These are phyloP conservation scores for Daldinia vernicosa DNA, from an alignment of 495 filamentous ascomycete species.

Conservation along the genomic window DNA sequence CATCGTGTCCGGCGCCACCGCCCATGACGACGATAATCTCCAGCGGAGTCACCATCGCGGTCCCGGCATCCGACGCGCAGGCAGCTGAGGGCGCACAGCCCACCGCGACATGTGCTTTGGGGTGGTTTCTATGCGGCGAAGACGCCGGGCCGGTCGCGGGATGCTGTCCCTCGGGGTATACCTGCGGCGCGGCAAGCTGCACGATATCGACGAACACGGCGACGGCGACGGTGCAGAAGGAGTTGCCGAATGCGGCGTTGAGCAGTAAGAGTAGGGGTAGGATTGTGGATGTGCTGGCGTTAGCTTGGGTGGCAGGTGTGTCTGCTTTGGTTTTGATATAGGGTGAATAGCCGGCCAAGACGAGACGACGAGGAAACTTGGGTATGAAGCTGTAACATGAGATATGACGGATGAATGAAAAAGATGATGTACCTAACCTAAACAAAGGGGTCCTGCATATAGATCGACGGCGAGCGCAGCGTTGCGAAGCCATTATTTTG, in stretches of 20 bases:
- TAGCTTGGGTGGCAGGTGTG: conserved; percentile 1
- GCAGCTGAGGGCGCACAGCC: conserved; percentile 43
- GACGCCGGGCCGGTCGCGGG: conserved; percentile 68
- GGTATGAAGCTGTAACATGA: too few species aligned
- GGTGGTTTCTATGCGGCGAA: conserved; percentile 76
- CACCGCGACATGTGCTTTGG: conserved; percentile 68
- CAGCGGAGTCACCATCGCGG: conserved; percentile 74
- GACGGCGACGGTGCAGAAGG: conserved; percentile 69
- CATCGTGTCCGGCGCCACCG: conserved; percentile 62
- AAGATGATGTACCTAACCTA: not conserved
- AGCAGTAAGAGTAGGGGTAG: not conserved
- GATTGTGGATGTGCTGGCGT: conserved; percentile 1
- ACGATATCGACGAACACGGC: conserved; percentile 55
- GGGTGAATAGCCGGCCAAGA: too few species aligned
- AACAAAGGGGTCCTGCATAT: conserved; percentile 4
- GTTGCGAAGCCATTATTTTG: not conserved
- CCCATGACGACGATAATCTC: conserved; percentile 68
- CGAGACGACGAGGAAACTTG: too few species aligned
- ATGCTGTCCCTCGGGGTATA: conserved; percentile 81
- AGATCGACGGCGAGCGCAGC: conserved; percentile 4
- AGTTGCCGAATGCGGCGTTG: conserved; percentile 46
- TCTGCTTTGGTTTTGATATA: conserved; percentile 8
- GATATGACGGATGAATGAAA: not conserved
- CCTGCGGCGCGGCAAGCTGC: conserved; percentile 76
- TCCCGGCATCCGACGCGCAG: conserved; percentile 59